phyloP scores from a whole-genome alignment of 495 filamentous ascomycete genomes.

The Xylaria intraflava region DNA sequence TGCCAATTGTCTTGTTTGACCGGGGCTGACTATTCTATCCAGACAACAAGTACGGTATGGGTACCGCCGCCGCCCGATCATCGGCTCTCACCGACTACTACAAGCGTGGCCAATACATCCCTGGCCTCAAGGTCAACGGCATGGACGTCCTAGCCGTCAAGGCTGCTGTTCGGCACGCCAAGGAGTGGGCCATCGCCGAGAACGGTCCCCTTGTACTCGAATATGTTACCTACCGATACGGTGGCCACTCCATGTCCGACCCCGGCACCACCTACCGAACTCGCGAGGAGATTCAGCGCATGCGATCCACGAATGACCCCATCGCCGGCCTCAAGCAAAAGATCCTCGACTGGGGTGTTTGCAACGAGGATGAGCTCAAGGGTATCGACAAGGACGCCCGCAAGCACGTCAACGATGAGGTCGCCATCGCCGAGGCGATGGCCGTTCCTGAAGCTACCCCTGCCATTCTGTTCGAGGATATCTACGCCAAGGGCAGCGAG shows the following conservation, averaged over 20 bases:
- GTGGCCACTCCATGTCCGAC: conserved; percentile 98
- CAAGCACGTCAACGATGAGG: conserved; percentile 78
- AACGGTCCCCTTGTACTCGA: conserved; percentile 93
- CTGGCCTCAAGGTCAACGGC: conserved; percentile 97
- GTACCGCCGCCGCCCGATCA: conserved; percentile 88
- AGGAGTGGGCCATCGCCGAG: conserved; percentile 69
- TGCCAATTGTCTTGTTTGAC: not conserved
- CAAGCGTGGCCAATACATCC: conserved; percentile 99
- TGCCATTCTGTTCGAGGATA: conserved; percentile 89
- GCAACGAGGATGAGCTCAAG: conserved; percentile 96
- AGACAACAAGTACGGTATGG: conserved; percentile 99
- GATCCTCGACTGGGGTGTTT: conserved; percentile 89
- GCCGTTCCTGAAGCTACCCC: conserved; percentile 63
- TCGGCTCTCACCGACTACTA: conserved; percentile 98
- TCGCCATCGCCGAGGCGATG: conserved; percentile 84
- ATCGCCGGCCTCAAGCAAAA: conserved; percentile 98
- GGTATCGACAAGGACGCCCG: conserved; percentile 86
- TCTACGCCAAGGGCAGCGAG: conserved; percentile 89
- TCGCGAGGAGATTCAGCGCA: conserved; percentile 98
- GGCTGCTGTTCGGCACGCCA: conserved; percentile 87
- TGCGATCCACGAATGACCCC: conserved; percentile 96
- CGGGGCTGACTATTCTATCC: conserved; percentile 4
- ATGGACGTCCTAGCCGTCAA: conserved; percentile 99
- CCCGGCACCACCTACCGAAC: conserved; percentile 98
- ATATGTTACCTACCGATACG: conserved; percentile 99